A percentile compares a stretch with the other conserved stretches of the same genome.
Evolutionary conservation across 176 grass and related monocot genomes (phyloP).

Genomic region (Guadua angustifolia): DNA sequence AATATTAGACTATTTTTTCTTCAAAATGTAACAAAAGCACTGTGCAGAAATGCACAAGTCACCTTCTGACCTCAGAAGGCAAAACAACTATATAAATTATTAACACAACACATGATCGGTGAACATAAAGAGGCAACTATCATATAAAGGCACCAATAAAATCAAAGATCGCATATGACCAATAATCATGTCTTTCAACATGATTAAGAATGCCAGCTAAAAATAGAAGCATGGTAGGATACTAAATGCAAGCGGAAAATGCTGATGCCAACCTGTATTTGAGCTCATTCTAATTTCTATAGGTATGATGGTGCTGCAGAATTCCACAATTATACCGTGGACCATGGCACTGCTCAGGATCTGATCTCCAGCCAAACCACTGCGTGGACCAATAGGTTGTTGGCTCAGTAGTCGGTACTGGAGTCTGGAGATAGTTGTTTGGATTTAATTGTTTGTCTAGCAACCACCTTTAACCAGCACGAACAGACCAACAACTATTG

Average conservation of each 20-base stretch:
- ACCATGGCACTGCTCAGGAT: background rate
- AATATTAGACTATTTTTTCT: background rate
- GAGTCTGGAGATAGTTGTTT: slow-evolving; percentile 32
- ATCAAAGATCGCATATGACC: background rate
- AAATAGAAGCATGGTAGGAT: background rate
- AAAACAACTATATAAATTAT: background rate
- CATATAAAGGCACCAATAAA: slow-evolving; percentile 6
- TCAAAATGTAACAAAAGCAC: background rate
- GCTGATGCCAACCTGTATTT: slow-evolving; percentile 6
- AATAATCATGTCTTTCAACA: slow-evolving; percentile 8
- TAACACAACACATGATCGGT: background rate
- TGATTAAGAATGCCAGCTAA: slow-evolving; percentile 2
- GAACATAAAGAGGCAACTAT: background rate
- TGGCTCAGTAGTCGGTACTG: slow-evolving; percentile 36
- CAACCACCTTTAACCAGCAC: background rate
- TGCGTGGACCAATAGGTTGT: slow-evolving; percentile 32
- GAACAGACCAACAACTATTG: slow-evolving; percentile 27
- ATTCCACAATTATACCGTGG: background rate
- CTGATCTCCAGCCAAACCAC: slow-evolving; percentile 23
- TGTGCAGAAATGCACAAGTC: background rate
- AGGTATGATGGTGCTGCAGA: background rate
- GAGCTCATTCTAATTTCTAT: slow-evolving; percentile 9
- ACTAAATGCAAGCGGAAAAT: slow-evolving; percentile 38
- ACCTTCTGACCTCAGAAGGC: background rate
- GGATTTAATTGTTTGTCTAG: slow-evolving; percentile 41